phyloP scores from a whole-genome alignment of 352 stramenopile species.

The Pythium phragmiticola region DNA sequence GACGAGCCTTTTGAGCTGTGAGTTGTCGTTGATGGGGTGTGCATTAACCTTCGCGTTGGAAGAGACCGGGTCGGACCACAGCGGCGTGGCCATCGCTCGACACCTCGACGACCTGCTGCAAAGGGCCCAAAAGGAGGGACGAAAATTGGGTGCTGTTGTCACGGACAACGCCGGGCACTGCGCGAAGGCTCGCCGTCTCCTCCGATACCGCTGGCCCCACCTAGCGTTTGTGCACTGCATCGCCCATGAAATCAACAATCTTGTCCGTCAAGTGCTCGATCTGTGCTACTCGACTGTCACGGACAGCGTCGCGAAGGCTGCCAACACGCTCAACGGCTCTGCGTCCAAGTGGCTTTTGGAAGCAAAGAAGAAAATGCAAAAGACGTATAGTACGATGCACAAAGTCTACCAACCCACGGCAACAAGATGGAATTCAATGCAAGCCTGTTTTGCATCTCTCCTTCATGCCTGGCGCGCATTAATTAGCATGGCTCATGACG shows the following conservation, averaged over 20 bases:
- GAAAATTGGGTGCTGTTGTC: background rate
- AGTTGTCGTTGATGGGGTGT: background rate
- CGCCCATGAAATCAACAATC: slow-evolving; percentile 6
- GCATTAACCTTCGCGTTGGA: background rate
- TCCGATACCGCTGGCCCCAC: background rate
- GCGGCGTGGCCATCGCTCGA: background rate
- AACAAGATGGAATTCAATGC: slow-evolving; percentile 3
- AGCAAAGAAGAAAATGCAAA: background rate
- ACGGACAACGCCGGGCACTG: slow-evolving; percentile 2
- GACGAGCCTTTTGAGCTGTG: background rate
- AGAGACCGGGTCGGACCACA: background rate
- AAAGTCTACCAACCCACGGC: background rate
- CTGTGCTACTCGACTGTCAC: background rate
- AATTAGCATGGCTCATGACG: background rate
- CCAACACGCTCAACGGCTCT: background rate
- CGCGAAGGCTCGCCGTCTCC: background rate
- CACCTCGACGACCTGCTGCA: background rate
- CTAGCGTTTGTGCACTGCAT: background rate
- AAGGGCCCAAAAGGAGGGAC: background rate
- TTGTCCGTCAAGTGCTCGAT: background rate
- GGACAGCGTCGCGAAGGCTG: background rate
- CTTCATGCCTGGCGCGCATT: background rate
- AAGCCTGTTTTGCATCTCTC: slow-evolving; percentile 4
- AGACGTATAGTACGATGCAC: background rate
- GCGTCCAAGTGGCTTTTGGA: background rate